Base-by-base conservation (phyloP, 768 basidiomycete species). In the Coprinellus micaceus region DNA sequence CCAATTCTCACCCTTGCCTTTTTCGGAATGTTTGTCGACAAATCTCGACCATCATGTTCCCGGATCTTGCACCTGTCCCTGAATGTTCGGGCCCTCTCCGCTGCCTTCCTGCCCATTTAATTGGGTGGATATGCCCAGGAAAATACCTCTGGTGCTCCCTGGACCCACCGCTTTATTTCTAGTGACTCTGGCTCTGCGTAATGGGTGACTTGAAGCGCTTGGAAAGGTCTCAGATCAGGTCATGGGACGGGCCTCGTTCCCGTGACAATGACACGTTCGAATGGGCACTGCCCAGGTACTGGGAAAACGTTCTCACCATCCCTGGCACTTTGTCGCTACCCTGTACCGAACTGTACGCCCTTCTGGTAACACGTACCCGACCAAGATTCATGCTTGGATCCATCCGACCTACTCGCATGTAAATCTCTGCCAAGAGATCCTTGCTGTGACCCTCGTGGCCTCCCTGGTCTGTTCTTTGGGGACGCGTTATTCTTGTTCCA, bases 201-300 rank as follows among this genome's bases (percentile, higher is more conserved):
- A n/a, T n/a, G n/a, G n/a, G n/a, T n/a, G n/a, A n/a, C n/a, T n/a
- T n/a, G n/a, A n/a, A n/a, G n/a, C n/a, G n/a, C n/a, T n/a, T n/a
- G n/a, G 41, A 48, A 56, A 54, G 57, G 57, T 11, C 51, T 12
- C 54, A 52, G 54, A 53, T 51, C 52, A 25, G 56, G 58, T 62
- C 61, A 62, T 62, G 61, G 56, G 61, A 47, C 17, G 9, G 36
- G 17, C 47, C 47, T 49, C 47, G 47, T 49, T 49, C 47, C 47
- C 47, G 47, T 49, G 47, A 49, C 28, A 26, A 49, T 15, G 26
- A 15, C 21, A 30, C 26, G 26, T 30, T 28, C 47, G 9, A 37
- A 17, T 37, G 36, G 9, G 9, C 36, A 9, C 36, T 37, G 36
- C 17, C 36, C 36, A 37, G 9, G 36, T 37, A 9, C 36, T 37